Percentiles rank a stretch among this genome's conserved stretches.
Conservation (phyloP, 1,284 basidiomycete species). For the Lignosus rhinocerotis region DNA sequence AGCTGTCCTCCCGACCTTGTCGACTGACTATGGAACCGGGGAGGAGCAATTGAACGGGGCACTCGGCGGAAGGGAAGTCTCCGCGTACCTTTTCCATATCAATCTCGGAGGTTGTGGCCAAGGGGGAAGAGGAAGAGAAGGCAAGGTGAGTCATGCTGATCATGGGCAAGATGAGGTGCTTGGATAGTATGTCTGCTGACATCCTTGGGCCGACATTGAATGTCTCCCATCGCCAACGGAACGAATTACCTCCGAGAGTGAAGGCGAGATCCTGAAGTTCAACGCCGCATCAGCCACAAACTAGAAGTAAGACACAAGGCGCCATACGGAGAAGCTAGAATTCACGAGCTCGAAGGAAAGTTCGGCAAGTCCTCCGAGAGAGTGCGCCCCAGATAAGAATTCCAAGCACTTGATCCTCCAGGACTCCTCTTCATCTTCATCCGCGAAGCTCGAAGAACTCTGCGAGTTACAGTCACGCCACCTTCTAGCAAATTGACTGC, state of each 20-base stretch:
- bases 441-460: neutral
- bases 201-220: conserved; percentile 59
- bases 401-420: conserved; percentile 58
- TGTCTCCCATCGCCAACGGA: conserved; percentile 80
- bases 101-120: conserved; percentile 51
- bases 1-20: conserved; percentile 66
- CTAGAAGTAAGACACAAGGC: neutral
- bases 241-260: conserved; percentile 53
- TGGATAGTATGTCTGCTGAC: conserved; percentile 71
- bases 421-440: conserved; percentile 47
- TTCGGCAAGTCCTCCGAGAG: conserved; percentile 55
- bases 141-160: conserved; percentile 68
- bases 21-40: conserved; percentile 50
- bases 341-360: conserved; percentile 58
- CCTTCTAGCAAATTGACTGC: conserved; percentile 61
- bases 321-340: conserved; percentile 59
- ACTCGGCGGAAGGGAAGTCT: neutral
- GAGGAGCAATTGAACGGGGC: conserved; percentile 12
- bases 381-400: conserved; percentile 55
- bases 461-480: conserved; percentile 59
- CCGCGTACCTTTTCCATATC: conserved; percentile 65
- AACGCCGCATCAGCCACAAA: conserved; percentile 9
- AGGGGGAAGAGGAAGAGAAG: conserved; percentile 57
- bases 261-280: conserved; percentile 67
- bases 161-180: conserved; percentile 72